A percentile compares a stretch with the other conserved stretches of the same genome.
phyloP scores from a whole-genome alignment of 331 rosid species.

The Quercus tomentella region DNA sequence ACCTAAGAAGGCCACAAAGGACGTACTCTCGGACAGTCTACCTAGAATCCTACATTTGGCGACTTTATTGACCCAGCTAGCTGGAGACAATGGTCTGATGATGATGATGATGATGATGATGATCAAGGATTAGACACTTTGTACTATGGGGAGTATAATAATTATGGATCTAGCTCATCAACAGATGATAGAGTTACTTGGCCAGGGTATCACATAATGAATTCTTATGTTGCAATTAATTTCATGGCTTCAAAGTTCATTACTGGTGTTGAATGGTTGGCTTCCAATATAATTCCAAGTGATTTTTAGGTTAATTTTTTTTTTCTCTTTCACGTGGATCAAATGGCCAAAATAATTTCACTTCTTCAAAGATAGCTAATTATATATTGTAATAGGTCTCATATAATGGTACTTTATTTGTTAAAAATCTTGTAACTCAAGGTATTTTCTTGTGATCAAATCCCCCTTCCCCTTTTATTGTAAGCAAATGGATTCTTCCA shows the following conservation, averaged over 20 bases:
- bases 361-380: no score
- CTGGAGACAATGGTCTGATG: slow-evolving; percentile 66
- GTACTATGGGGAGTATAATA: slow-evolving; percentile 69
- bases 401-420: no score
- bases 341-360: no score
- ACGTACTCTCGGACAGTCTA: slow-evolving; percentile 47
- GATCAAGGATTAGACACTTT: slow-evolving; percentile 33
- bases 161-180: slow-evolving; percentile 66
- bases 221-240: slow-evolving; percentile 45
- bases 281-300: slow-evolving; percentile 65
- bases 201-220: slow-evolving; percentile 58
- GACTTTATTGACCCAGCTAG: slow-evolving; percentile 53
- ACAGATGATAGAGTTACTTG: slow-evolving; percentile 44
- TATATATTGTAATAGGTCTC: no score
- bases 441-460: no score
- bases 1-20: slow-evolving; percentile 75
- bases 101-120: not conserved
- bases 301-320: slow-evolving; percentile 37
- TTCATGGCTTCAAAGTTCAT: slow-evolving; percentile 56
- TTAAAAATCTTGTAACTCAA: no score
- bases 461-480: no score
- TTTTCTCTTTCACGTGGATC: not conserved
- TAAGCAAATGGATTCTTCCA: no score
- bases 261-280: slow-evolving; percentile 61
- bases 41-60: slow-evolving; percentile 54